Base-by-base conservation (phyloP, 2,329 filamentous ascomycete genomes). In the Apiospora marii region DNA sequence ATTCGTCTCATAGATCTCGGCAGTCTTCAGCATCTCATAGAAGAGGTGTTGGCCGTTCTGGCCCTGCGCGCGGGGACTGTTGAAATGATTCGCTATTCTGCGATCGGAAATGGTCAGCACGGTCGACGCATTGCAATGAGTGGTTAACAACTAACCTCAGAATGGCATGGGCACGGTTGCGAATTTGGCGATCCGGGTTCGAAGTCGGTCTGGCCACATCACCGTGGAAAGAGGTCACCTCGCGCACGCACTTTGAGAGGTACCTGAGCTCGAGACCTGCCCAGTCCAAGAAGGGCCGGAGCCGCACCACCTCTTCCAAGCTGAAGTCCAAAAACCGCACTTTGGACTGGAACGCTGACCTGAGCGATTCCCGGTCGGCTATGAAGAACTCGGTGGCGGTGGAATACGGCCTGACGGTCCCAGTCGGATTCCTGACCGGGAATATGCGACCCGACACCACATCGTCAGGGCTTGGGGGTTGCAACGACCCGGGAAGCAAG, bases 311-410 rank as follows among this genome's bases (percentile, higher is more conserved):
- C 0, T 85, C 81, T 8, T 82, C 76, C 1, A 83, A 67, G 0
- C 67, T 74, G 69, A 84, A 84, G 71, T 84, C 82, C 0, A 85
- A 75, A 2, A 82, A 72, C 67, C 80, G 83, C 4, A 80, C 78
- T 14, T 72, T 76, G 6, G 70, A 27, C 0, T 68, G 27, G 68
- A 85, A 85, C 0, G 73, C 69, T 3, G 77, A 73, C 0, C 67
- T 69, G 1, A 83, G 70, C 0, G 51, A 24, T 10, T 82, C 77
- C 34, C 80, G 80, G 68, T 85, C 83, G 1, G 77, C 70, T 1
- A 85, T 79, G 14, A 77, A 79, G 68, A 85, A 85, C 2, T 77
- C 72, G 0, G 67, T 72, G 0, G 24, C 10, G 10, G 34, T 58
- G 2, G 76, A 51, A 16, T 49, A 37, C n/a, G 76, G 70, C 3